Percentiles rank a stretch among this genome's conserved stretches.
Conservation (phyloP, 148 eudicot genomes). For the Rhododendron mucronatum region DNA sequence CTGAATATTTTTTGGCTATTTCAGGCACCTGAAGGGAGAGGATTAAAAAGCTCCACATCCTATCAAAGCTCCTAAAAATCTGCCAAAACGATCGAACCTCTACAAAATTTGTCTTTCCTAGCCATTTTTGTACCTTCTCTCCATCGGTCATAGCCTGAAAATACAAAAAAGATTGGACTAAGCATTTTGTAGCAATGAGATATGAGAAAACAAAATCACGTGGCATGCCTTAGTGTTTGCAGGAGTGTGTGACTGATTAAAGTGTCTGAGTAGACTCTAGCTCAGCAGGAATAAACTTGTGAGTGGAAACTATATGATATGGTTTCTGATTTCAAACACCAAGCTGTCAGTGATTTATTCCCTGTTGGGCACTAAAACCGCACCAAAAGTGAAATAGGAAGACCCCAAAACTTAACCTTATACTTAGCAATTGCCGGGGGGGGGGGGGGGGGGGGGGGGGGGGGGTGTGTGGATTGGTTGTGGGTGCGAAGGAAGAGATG, state of each 20-base stretch:
- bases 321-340: neutral
- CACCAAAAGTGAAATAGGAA: neutral
- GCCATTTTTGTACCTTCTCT: constrained; percentile 45
- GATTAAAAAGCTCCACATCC: constrained; percentile 92
- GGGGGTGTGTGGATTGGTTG: too few relatives aligned
- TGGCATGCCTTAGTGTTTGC: neutral
- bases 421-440: neutral
- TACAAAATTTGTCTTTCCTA: constrained; percentile 92
- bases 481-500: neutral
- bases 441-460: neutral
- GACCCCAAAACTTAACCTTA: neutral
- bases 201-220: neutral
- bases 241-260: neutral
- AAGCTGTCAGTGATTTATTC: neutral
- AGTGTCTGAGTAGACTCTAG: neutral
- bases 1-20: neutral
- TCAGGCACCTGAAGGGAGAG: constrained; percentile 78
- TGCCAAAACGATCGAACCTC: constrained; percentile 93
- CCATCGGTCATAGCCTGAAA: constrained; percentile 35
- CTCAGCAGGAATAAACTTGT: neutral
- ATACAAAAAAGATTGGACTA: neutral
- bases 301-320: neutral
- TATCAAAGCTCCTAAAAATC: constrained; percentile 88
- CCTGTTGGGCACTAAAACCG: neutral
- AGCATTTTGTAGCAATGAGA: neutral